Evolutionary conservation across 2,329 filamentous ascomycete species (phyloP).

Genomic region (Fusarium pseudonygamai): DNA sequence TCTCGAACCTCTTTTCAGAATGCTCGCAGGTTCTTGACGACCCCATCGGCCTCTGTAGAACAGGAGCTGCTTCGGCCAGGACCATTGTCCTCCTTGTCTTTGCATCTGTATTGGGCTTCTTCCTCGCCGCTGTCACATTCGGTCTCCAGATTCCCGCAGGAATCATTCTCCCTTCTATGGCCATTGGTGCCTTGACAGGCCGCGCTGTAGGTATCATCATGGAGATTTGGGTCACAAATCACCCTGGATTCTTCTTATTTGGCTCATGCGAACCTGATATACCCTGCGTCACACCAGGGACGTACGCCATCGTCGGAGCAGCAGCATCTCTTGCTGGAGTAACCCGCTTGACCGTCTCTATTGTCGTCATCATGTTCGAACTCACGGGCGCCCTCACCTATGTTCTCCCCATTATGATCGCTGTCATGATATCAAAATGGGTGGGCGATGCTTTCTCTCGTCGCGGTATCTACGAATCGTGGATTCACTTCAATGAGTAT

Average conservation of each 20-base stretch:
- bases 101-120: constrained; percentile 84
- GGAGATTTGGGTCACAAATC: constrained; percentile 84
- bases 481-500: constrained; percentile 97
- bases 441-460: constrained; percentile 94
- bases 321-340: constrained; percentile 94
- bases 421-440: constrained; percentile 98
- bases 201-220: constrained; percentile 89
- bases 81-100: constrained; percentile 86
- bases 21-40: constrained; percentile 86
- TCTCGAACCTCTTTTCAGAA: constrained; percentile 91
- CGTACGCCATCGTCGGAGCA: constrained; percentile 95
- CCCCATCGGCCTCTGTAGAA: constrained; percentile 89
- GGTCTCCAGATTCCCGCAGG: constrained; percentile 94
- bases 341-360: constrained; percentile 96
- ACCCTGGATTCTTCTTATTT: constrained; percentile 82
- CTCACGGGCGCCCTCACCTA: constrained; percentile 95
- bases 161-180: constrained; percentile 95
- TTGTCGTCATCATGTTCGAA: constrained; percentile 99
- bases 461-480: constrained; percentile 94
- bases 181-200: constrained; percentile 90
- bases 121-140: constrained; percentile 88
- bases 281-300: constrained; percentile 90
- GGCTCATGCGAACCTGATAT: constrained; percentile 83
- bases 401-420: constrained; percentile 98
- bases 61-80: constrained; percentile 80